A percentile compares a stretch with the other conserved stretches of the same genome.
Conservation (phyloP, 169 alveolate species). For the Plasmodium vivax region DNA sequence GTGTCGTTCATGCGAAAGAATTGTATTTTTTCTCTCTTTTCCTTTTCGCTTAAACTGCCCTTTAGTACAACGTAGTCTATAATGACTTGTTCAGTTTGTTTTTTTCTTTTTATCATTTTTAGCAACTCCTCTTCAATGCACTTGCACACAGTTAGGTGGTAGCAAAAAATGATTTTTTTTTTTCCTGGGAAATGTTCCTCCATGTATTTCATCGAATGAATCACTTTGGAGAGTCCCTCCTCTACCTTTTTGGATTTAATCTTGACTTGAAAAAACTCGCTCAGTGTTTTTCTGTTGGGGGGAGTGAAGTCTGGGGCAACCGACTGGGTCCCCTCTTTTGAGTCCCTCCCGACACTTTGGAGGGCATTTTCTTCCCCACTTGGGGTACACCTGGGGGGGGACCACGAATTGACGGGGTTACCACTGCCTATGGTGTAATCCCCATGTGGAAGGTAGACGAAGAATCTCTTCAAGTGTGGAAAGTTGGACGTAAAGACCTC, state of each 20-base stretch:
- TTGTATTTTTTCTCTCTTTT: slow-evolving; percentile 41
- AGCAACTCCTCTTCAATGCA: slow-evolving; percentile 45
- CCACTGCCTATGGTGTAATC: neutral
- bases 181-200: slow-evolving; percentile 29
- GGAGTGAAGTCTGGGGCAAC: neutral
- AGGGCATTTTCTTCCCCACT: neutral
- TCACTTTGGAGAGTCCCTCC: slow-evolving; percentile 40
- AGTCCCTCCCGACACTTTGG: neutral
- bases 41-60: slow-evolving; percentile 35
- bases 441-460: slow-evolving; percentile 20
- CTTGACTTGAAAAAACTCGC: neutral
- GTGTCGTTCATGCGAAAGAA: slow-evolving; percentile 6
- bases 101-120: slow-evolving; percentile 46
- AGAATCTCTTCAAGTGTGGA: slow-evolving; percentile 23
- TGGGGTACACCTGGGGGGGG: neutral
- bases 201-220: slow-evolving; percentile 19
- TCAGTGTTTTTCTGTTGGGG: slow-evolving; percentile 16
- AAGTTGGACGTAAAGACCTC: slow-evolving; percentile 15
- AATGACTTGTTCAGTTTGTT: slow-evolving; percentile 1
- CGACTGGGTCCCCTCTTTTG: neutral
- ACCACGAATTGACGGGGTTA: neutral
- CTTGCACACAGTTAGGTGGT: slow-evolving; percentile 33
- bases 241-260: slow-evolving; percentile 35
- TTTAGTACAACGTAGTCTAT: slow-evolving; percentile 38
- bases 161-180: slow-evolving; percentile 65